Evolutionary conservation across 768 basidiomycete genomes (phyloP).

Genomic region (Termitomyces sp.): DNA sequence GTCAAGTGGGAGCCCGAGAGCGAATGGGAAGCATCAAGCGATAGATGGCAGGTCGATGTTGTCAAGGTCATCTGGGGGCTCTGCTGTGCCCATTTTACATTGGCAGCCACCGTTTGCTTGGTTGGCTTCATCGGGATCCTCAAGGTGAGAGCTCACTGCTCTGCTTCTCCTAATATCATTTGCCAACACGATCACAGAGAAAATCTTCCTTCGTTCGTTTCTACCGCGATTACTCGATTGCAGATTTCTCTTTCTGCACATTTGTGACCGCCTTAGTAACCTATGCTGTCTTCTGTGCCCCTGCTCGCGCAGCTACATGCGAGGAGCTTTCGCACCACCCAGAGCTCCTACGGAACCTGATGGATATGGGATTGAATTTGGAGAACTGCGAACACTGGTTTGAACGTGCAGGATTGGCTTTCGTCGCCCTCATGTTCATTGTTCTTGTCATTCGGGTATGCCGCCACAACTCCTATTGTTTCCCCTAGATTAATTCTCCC

Average conservation of each 20-base stretch:
- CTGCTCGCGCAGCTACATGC: constrained; percentile 59
- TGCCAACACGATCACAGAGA: constrained; percentile 37
- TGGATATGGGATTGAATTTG: constrained; percentile 67
- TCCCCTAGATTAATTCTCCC: background rate
- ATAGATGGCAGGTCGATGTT: constrained; percentile 38
- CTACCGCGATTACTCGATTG: constrained; percentile 80
- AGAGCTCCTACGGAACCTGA: constrained; percentile 66
- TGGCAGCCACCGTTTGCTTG: constrained; percentile 58
- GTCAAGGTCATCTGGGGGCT: constrained; percentile 58
- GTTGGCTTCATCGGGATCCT: constrained; percentile 69
- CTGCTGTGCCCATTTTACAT: constrained; percentile 61
- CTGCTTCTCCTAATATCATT: background rate
- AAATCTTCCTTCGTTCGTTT: constrained; percentile 67
- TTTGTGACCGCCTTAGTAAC: constrained; percentile 53
- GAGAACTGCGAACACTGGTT: constrained; percentile 84
- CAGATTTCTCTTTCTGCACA: constrained; percentile 70
- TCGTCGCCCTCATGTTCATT: constrained; percentile 56
- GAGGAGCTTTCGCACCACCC: constrained; percentile 75
- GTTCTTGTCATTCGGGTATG: constrained; percentile 66
- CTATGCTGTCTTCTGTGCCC: constrained; percentile 55
- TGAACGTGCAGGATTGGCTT: constrained; percentile 58
- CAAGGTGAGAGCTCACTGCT: constrained; percentile 42
- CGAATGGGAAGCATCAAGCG: constrained; percentile 41
- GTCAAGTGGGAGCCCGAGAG: constrained; percentile 44
- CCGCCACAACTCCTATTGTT: constrained; percentile 12